Evolutionary conservation across 148 eudicot genomes (phyloP).

Genomic region (Spergularia marina): DNA sequence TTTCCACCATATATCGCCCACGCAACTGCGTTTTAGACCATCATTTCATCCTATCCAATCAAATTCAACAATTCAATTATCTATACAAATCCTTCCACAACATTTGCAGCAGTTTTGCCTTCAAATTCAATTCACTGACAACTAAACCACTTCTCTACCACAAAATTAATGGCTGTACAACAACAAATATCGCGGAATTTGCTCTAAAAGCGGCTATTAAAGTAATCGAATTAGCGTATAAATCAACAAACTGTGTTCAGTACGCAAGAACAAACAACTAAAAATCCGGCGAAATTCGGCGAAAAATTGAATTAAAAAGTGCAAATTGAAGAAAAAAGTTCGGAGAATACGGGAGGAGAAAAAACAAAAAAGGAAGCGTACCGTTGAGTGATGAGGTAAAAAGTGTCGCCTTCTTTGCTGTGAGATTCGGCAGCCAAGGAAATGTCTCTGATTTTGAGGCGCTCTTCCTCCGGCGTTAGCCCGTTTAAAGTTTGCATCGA

Average conservation of each 20-base stretch:
- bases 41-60: not conserved
- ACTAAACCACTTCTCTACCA: not conserved
- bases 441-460: conserved; percentile 64
- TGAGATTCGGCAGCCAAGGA: conserved; percentile 66
- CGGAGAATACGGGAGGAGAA: not conserved
- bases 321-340: not conserved
- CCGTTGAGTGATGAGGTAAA: conserved; percentile 80
- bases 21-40: not conserved
- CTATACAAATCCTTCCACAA: not conserved
- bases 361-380: not conserved
- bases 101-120: not conserved
- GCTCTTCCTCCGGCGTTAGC: conserved; percentile 73
- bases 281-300: not conserved
- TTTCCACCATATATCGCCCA: not conserved
- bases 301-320: not conserved
- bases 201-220: not conserved
- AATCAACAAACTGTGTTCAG: not conserved
- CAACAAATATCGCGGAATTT: not conserved
- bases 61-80: not conserved
- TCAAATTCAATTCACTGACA: not conserved
- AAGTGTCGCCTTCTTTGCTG: conserved; percentile 73
- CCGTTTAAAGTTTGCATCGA: conserved; percentile 28
- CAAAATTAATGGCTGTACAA: not conserved
- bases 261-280: not conserved
- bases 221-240: not conserved